Base-by-base conservation (phyloP, 1,284 basidiomycete genomes). In the Leccinum laetum region DNA sequence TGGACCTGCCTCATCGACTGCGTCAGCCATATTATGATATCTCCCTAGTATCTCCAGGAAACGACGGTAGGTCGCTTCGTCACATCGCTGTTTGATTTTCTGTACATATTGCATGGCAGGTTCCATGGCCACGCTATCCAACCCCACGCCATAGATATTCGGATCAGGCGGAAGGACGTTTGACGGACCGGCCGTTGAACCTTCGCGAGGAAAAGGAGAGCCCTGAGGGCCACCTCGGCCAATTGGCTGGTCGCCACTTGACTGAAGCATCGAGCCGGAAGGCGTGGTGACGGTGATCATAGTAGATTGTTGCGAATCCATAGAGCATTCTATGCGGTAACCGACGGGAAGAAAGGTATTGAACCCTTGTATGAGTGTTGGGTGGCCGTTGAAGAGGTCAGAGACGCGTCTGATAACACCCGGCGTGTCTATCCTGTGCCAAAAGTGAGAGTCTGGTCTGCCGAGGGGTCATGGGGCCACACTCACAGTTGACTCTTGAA, bases 361-460 rank as follows among this genome's bases (percentile, higher is more conserved):
- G 85, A 99, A 99, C 24, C 96, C 96, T 79, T 98, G 94, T 59
- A 99, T 98, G 67, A 99, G 91, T 32, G 83, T 78, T 0, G 95
- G 94, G 75, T 98, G 95, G 1, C 95, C 95, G 65, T 91, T 88
- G 81, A 99, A 99, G 26, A 99, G 88, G 46, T 91, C 87, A 2
- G 95, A 97, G 35, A 99, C 97, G 66, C 96, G 93, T 77, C 93
- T 90, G 74, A 99, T 99, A 62, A 99, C 96, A 60, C 95, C 96
- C 0, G 96, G 96, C 1, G 96, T 99, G 81, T 99, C 96, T 78
- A 99, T 98, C 60, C 95, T 97, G 73, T 29, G 56, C n/a, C 8
- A 16, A 46, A 63, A 60, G 62, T 66, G 65, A 72, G 61, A 61
- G 24, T 62, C 18, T 18, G 29, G 44, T 32, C 60, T 9, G 9